These are phyloP conservation scores for Ormosia emarginata DNA, from an alignment of 306 rosid genomes.

Conservation along the genomic window DNA sequence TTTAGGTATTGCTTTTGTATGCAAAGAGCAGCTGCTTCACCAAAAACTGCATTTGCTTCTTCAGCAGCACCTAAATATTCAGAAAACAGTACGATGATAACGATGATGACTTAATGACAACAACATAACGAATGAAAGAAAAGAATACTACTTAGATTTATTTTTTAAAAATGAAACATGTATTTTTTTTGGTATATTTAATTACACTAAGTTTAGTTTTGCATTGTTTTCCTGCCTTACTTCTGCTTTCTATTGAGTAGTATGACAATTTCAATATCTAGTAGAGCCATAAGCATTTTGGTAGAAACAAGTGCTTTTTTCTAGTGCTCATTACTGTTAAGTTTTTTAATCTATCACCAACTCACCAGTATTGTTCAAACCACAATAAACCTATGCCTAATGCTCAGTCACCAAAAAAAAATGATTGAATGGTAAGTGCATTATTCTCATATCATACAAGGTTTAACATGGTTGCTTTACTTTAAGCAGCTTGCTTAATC, in stretches of 20 bases:
- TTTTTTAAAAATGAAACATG: neutral
- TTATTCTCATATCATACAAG: neutral
- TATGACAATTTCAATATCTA: conserved; percentile 1
- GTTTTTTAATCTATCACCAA: neutral
- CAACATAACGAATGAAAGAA: neutral
- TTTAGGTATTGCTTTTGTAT: conserved; percentile 71
- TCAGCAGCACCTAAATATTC: conserved; percentile 74
- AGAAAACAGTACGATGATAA: neutral
- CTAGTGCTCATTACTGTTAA: neutral
- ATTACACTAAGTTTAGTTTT: conserved; percentile 10
- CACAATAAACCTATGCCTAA: neutral
- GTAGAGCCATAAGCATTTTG: conserved; percentile 1
- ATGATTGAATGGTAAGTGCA: neutral
- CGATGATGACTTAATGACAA: neutral
- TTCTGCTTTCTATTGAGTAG: neutral
- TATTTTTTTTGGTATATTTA: neutral
- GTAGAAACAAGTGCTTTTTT: neutral
- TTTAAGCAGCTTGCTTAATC: neutral
- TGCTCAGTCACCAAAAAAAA: neutral
- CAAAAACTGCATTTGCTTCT: conserved; percentile 79
- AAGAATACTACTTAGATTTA: neutral
- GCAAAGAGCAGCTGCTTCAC: conserved; percentile 77
- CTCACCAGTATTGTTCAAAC: neutral
- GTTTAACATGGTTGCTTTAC: neutral
- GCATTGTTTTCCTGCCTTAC: neutral